Evolutionary conservation across 129 eudicot species (phyloP).

Genomic region (Centaurea solstitialis): DNA sequence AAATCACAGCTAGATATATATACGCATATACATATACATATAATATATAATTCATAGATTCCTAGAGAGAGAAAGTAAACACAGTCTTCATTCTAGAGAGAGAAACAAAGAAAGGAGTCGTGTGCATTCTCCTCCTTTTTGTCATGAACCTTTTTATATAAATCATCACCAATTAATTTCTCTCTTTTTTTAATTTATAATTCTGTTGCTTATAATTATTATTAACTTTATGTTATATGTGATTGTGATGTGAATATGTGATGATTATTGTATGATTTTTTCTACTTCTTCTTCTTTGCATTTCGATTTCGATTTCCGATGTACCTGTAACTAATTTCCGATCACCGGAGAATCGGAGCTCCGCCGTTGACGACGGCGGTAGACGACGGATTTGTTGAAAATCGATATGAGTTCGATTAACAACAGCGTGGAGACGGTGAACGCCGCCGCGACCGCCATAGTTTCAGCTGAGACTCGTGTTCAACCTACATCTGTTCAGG

Average conservation of each 20-base stretch:
- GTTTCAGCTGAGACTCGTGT: slow-evolving; percentile 85
- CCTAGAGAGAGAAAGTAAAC: no score
- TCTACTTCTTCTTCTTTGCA: slow-evolving; percentile 10
- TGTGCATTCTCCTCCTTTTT: slow-evolving; percentile 32
- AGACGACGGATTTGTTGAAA: slow-evolving; percentile 18
- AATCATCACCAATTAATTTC: slow-evolving; percentile 21
- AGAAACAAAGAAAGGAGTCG: slow-evolving; percentile 24
- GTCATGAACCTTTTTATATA: slow-evolving; percentile 16
- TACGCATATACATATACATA: no score
- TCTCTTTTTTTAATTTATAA: slow-evolving; percentile 10
- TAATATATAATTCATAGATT: no score
- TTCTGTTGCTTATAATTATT: slow-evolving; percentile 17
- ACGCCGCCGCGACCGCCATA: slow-evolving; percentile 96
- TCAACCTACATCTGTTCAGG: slow-evolving; percentile 84
- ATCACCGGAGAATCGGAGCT: slow-evolving; percentile 7
- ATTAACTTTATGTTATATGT: slow-evolving; percentile 1
- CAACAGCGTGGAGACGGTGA: slow-evolving; percentile 86
- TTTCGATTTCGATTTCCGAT: no score
- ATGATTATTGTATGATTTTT: slow-evolving; percentile 13
- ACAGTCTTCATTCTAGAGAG: no score
- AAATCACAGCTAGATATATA: slow-evolving; percentile 75
- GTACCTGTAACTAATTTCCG: slow-evolving; percentile 4
- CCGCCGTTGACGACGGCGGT: slow-evolving; percentile 13
- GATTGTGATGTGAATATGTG: slow-evolving; percentile 19
- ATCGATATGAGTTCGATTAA: slow-evolving; percentile 48